These are phyloP conservation scores for Leucosporidium creatinivorum DNA, from an alignment of 768 basidiomycete species.

Conservation along the genomic window DNA sequence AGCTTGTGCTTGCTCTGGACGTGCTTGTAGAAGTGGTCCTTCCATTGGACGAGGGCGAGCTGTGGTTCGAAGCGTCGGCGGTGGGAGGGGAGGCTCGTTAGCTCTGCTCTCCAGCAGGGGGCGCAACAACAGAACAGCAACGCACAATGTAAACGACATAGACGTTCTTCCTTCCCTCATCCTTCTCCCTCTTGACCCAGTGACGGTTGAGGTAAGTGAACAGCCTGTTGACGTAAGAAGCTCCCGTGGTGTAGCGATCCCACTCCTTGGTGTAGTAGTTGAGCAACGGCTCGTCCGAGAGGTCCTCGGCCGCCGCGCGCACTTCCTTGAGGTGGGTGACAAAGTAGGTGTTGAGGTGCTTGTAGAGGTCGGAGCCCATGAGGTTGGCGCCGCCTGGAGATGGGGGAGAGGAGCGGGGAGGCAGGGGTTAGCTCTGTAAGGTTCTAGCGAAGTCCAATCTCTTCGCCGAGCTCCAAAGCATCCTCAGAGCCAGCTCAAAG, in stretches of 20 bases:
- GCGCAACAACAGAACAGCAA: constrained; percentile 8
- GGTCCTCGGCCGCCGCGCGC: constrained; percentile 59
- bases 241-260: constrained; percentile 94
- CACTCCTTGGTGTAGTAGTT: constrained; percentile 88
- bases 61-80: constrained; percentile 37
- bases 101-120: background rate
- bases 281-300: constrained; percentile 80
- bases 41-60: constrained; percentile 97
- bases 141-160: constrained; percentile 92
- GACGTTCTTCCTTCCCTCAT: constrained; percentile 89
- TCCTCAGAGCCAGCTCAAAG: background rate
- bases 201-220: constrained; percentile 98
- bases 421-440: background rate
- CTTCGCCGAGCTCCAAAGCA: background rate
- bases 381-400: constrained; percentile 65
- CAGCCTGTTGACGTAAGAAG: constrained; percentile 91
- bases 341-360: constrained; percentile 87
- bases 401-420: no score
- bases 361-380: constrained; percentile 96
- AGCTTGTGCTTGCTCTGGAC: constrained; percentile 81
- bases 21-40: constrained; percentile 75
- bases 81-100: background rate
- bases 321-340: constrained; percentile 65
- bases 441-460: background rate
- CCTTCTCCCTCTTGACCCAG: constrained; percentile 97